These are phyloP conservation scores for Backusella australiensis DNA, from an alignment of 192 early-diverging fungal genomes.

Conservation along the genomic window DNA sequence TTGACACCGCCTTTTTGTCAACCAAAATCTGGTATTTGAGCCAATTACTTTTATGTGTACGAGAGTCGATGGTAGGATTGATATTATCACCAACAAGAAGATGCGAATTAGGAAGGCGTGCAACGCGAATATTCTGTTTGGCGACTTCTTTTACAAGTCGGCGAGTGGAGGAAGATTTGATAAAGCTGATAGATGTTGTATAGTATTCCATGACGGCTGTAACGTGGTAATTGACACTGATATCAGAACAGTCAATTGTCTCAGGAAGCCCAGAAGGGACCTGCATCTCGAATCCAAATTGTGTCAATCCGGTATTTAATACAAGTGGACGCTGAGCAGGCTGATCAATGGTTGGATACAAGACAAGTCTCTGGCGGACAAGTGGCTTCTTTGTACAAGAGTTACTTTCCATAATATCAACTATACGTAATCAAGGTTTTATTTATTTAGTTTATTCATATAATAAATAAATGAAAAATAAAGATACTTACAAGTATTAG, in stretches of 20 bases:
- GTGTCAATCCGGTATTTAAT: neutral
- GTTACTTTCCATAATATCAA: neutral
- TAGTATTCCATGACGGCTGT: neutral
- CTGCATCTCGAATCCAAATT: slow-evolving; percentile 12
- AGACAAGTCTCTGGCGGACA: neutral
- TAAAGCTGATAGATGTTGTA: neutral
- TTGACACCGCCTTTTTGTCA: slow-evolving; percentile 3
- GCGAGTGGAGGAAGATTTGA: neutral
- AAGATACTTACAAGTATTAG: neutral
- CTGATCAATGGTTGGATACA: neutral
- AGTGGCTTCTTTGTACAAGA: neutral
- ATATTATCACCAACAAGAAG: neutral
- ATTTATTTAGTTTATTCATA: neutral
- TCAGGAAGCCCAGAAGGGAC: slow-evolving; percentile 7
- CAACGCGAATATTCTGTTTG: neutral
- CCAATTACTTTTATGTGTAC: neutral
- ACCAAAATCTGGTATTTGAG: slow-evolving; percentile 3
- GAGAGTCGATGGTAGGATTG: neutral
- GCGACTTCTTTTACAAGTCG: neutral
- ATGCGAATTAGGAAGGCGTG: neutral
- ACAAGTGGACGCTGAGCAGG: neutral
- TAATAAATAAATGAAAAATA: neutral
- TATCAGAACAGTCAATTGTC: slow-evolving; percentile 1
- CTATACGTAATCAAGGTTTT: neutral
- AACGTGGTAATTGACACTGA: neutral